Conservation (phyloP, 306 rosid species). For the Vicia faba region DNA sequence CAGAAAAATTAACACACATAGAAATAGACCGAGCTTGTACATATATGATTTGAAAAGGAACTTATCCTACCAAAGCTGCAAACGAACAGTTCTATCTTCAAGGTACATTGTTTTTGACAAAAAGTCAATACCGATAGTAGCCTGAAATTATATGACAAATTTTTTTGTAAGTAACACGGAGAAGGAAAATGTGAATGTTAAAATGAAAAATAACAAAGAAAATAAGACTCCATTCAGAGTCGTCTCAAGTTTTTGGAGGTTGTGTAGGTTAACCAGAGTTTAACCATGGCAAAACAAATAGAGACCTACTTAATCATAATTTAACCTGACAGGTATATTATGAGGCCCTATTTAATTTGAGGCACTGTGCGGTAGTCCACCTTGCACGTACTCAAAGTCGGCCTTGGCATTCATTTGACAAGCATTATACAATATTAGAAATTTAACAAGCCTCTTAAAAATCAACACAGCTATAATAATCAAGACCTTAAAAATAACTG, state of each 20-base stretch:
- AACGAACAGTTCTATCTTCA: slow-evolving; percentile 98
- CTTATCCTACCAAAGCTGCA: slow-evolving; percentile 89
- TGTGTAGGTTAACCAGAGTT: no score
- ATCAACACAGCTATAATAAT: not conserved
- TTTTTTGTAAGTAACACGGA: slow-evolving; percentile 33
- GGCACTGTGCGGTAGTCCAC: no score
- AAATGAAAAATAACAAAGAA: not conserved
- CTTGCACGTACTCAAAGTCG: no score
- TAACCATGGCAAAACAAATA: no score
- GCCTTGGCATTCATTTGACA: no score
- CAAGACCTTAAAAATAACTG: slow-evolving; percentile 11
- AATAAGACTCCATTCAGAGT: not conserved
- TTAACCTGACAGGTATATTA: no score
- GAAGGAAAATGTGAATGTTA: not conserved
- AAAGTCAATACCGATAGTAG: slow-evolving; percentile 96
- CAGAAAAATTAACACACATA: not conserved
- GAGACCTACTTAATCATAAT: no score
- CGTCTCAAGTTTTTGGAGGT: not conserved
- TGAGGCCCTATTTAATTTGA: no score
- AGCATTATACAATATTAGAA: slow-evolving; percentile 3
- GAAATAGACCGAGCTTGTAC: slow-evolving; percentile 17
- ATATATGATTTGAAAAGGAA: slow-evolving; percentile 32
- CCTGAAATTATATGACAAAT: slow-evolving; percentile 55
- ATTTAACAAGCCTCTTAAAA: slow-evolving; percentile 19
- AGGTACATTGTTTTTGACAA: slow-evolving; percentile 97